A percentile compares a stretch with the other conserved stretches of the same genome.
These are phyloP conservation scores for Trichocladium antarcticum DNA, from an alignment of 495 filamentous ascomycete genomes.

Conservation along the genomic window DNA sequence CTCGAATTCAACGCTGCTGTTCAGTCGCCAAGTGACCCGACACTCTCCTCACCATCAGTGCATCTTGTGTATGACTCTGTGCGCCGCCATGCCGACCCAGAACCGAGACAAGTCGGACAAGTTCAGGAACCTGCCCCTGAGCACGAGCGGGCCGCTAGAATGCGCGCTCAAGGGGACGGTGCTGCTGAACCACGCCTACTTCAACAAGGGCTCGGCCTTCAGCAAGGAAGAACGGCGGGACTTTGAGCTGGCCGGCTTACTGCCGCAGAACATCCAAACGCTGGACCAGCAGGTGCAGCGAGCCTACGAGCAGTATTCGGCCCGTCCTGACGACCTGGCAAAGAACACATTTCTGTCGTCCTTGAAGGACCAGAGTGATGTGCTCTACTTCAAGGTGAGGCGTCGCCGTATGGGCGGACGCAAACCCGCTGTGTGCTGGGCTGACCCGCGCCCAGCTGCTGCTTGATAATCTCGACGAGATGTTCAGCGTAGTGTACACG, in stretches of 20 bases:
- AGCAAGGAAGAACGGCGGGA: slow-evolving; percentile 52
- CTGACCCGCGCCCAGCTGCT: slow-evolving; percentile 22
- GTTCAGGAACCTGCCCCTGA: slow-evolving; percentile 51
- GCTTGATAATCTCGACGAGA: slow-evolving; percentile 50
- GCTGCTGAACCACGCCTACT: slow-evolving; percentile 56
- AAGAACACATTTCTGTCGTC: slow-evolving; percentile 84
- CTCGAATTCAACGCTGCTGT: too few relatives aligned
- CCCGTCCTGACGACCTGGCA: slow-evolving; percentile 47
- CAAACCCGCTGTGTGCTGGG: not conserved
- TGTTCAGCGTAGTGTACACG: slow-evolving; percentile 83
- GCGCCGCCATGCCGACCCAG: not conserved
- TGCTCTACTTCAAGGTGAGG: slow-evolving; percentile 57
- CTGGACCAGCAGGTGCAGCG: slow-evolving; percentile 69
- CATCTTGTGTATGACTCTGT: not conserved
- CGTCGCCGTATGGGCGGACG: not conserved
- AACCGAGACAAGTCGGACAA: slow-evolving; percentile 25
- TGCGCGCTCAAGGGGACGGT: slow-evolving; percentile 49
- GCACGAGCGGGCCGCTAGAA: slow-evolving; percentile 51
- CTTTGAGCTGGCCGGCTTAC: slow-evolving; percentile 60
- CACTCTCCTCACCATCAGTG: not conserved
- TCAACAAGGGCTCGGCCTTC: slow-evolving; percentile 80
- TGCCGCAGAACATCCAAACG: slow-evolving; percentile 63
- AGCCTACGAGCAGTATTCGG: slow-evolving; percentile 70
- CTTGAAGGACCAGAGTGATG: slow-evolving; percentile 75
- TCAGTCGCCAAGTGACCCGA: too few relatives aligned